Conservation (phyloP, 2,329 filamentous ascomycete species). For the Sarocladium oryzae region DNA sequence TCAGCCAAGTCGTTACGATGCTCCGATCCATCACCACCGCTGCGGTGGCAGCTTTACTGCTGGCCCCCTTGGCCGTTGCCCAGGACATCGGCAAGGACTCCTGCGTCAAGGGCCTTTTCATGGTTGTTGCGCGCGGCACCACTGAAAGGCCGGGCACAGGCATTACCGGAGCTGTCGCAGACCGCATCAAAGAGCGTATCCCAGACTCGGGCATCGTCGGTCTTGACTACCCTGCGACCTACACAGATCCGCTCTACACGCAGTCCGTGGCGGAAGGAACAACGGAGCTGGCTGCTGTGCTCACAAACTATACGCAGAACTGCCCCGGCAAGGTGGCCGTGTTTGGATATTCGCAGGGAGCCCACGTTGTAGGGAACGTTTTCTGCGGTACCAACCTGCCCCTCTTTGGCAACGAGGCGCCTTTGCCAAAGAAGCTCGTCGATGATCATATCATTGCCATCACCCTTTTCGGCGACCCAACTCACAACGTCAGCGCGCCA, state of each 20-base stretch:
- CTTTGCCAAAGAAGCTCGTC: slow-evolving; percentile 21
- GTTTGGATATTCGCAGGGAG: slow-evolving; percentile 37
- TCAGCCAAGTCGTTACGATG: not conserved
- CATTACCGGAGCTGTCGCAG: slow-evolving; percentile 25
- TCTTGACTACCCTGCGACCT: slow-evolving; percentile 32
- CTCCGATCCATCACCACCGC: slow-evolving; percentile 2
- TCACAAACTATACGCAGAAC: slow-evolving; percentile 25
- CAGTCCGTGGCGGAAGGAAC: slow-evolving; percentile 29
- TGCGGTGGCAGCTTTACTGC: not conserved
- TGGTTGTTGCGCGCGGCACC: slow-evolving; percentile 34
- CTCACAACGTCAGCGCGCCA: slow-evolving; percentile 27
- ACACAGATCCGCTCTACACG: slow-evolving; percentile 25
- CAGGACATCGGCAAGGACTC: slow-evolving; percentile 12
- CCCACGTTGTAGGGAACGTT: slow-evolving; percentile 29
- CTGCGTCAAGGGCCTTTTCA: slow-evolving; percentile 31
- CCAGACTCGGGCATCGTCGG: slow-evolving; percentile 26
- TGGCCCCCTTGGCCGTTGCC: slow-evolving; percentile 12
- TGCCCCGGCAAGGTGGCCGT: slow-evolving; percentile 35
- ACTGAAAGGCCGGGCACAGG: slow-evolving; percentile 28
- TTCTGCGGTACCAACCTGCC: slow-evolving; percentile 30
- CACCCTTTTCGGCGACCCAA: slow-evolving; percentile 35
- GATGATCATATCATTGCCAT: slow-evolving; percentile 31
- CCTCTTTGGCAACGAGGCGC: slow-evolving; percentile 18
- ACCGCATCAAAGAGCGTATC: slow-evolving; percentile 25
- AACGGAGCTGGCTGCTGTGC: slow-evolving; percentile 21